Evolutionary conservation across 2,329 filamentous ascomycete species (phyloP).

Genomic region (Aureobasidium zeae): DNA sequence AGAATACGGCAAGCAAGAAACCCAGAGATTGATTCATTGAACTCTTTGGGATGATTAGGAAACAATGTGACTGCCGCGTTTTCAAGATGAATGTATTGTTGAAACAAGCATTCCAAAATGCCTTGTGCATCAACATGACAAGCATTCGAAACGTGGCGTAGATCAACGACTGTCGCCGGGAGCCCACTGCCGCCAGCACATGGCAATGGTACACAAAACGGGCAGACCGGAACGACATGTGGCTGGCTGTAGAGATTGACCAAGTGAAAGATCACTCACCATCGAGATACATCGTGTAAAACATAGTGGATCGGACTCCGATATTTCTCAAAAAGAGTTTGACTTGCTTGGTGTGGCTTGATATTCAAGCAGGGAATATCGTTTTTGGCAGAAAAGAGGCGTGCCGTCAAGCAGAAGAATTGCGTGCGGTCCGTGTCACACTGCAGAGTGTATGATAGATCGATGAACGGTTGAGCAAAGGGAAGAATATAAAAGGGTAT

Average conservation of each 20-base stretch:
- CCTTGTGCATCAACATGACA: too few species aligned
- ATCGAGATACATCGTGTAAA: conserved; percentile 16
- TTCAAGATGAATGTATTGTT: too few species aligned
- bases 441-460: conserved; percentile 1
- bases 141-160: too few species aligned
- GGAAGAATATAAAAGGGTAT: neutral
- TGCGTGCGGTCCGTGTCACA: conserved; percentile 7
- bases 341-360: conserved; percentile 12
- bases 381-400: conserved; percentile 2
- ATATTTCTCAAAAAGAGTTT: neutral
- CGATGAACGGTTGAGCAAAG: neutral
- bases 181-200: neutral
- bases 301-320: too few species aligned
- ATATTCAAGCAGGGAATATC: neutral
- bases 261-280: conserved; percentile 8
- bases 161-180: neutral
- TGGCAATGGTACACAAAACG: neutral
- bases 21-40: too few species aligned
- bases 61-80: too few species aligned
- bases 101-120: too few species aligned
- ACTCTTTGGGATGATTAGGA: too few species aligned
- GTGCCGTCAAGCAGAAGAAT: conserved; percentile 9
- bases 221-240: neutral
- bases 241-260: too few species aligned
- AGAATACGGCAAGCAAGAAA: too few species aligned